Percentiles rank a stretch among this genome's conserved stretches.
These are phyloP conservation scores for Fusarium sp. DNA, from an alignment of 2,329 filamentous ascomycete genomes.

Conservation along the genomic window DNA sequence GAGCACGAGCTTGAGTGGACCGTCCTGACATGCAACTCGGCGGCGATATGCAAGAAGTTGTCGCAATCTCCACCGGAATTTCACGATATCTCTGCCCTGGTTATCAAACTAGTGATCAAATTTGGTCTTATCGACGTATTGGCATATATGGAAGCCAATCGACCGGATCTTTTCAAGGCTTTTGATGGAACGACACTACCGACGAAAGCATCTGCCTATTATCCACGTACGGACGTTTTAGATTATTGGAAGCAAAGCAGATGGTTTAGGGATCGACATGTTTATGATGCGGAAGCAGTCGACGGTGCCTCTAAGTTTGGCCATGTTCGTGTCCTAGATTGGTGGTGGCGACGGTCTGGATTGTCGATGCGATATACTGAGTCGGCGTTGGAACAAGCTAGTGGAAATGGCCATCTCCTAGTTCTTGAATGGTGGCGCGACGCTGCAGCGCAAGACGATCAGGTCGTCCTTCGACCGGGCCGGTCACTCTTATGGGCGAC, in stretches of 20 bases:
- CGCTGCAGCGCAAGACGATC: constrained; percentile 68
- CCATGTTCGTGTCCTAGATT: constrained; percentile 86
- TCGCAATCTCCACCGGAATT: constrained; percentile 76
- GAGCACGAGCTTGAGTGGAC: constrained; percentile 87
- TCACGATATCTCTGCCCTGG: constrained; percentile 77
- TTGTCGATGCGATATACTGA: constrained; percentile 88
- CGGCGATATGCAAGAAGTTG: constrained; percentile 79
- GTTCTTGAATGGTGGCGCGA: constrained; percentile 95
- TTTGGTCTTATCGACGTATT: constrained; percentile 86
- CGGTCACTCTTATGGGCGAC: constrained; percentile 86
- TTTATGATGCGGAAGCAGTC: constrained; percentile 82
- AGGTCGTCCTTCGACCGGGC: constrained; percentile 77
- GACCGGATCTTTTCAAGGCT: constrained; percentile 81
- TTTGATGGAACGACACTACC: constrained; percentile 88
- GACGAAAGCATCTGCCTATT: constrained; percentile 88
- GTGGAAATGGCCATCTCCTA: constrained; percentile 81
- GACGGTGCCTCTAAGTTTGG: constrained; percentile 89
- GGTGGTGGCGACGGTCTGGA: constrained; percentile 85
- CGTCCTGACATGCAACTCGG: constrained; percentile 77
- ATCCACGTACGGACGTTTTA: constrained; percentile 83
- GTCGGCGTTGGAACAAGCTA: constrained; percentile 86
- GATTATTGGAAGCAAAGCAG: constrained; percentile 91
- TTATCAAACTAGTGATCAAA: constrained; percentile 90
- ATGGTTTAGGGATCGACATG: constrained; percentile 83
- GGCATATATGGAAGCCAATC: constrained; percentile 70